These are phyloP conservation scores for Akebia trifoliata DNA, from an alignment of 164 flowering plant species.

Conservation along the genomic window DNA sequence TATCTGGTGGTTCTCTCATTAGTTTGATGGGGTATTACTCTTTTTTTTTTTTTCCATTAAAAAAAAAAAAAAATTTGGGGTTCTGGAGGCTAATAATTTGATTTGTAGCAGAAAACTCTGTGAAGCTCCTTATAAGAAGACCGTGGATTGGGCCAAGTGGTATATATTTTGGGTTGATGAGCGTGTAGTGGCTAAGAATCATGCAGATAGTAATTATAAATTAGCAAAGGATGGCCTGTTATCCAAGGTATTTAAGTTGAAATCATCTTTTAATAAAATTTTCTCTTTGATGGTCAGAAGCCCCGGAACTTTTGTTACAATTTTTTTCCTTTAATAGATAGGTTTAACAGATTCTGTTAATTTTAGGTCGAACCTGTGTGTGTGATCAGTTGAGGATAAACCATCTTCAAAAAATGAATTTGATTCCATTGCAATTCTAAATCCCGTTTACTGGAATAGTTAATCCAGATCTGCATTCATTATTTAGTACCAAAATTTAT, in stretches of 20 bases:
- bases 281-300: too few relatives aligned
- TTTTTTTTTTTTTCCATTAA: too few relatives aligned
- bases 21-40: constrained; percentile 64
- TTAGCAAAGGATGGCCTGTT: constrained; percentile 64
- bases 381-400: too few relatives aligned
- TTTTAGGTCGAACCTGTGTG: too few relatives aligned
- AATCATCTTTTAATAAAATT: neutral
- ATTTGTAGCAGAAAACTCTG: constrained; percentile 61
- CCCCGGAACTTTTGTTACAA: neutral
- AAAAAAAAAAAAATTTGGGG: too few relatives aligned
- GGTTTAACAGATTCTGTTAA: too few relatives aligned
- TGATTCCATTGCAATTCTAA: too few relatives aligned
- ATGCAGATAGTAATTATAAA: constrained; percentile 81
- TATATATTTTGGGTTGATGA: constrained; percentile 87
- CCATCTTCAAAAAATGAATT: too few relatives aligned
- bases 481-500: too few relatives aligned
- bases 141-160: constrained; percentile 90
- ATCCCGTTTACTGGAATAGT: too few relatives aligned
- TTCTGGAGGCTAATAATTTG: constrained; percentile 10
- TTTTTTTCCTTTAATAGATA: too few relatives aligned
- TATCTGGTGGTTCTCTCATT: constrained; percentile 95
- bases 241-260: constrained; percentile 51
- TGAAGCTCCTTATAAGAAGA: constrained; percentile 70
- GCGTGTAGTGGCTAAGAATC: constrained; percentile 75
- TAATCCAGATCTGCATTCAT: too few relatives aligned